Evolutionary conservation across 768 basidiomycete species (phyloP), one percentile per base, ranked within the genome.

Genomic region (Megacollybia marginata): DNA sequence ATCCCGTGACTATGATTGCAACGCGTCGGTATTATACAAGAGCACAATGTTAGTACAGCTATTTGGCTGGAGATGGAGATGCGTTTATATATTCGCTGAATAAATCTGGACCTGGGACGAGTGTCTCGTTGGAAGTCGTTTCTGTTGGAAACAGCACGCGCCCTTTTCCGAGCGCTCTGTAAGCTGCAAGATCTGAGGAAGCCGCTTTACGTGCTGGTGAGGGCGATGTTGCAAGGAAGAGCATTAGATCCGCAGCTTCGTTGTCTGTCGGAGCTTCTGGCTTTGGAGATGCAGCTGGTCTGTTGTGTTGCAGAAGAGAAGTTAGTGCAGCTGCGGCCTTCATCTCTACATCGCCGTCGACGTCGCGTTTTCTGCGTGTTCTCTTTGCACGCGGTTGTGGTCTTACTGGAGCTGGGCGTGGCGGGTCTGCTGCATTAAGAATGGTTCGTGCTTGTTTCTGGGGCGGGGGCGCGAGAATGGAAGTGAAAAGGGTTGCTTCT

Each of bases 231-330:
- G 90, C 89, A 46, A 92, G 76, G 66, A 79, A 88, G 18, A 92
- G 69, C 80, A 92, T 86, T 42, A 91, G 66, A 59, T 88, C 87
- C n/a, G 90, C 88, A 0, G 89, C 90, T 59, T 92, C 90, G 53
- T 80, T 83, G 62, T 88, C 87, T 32, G 82, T 80, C n/a, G 79
- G 76, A 6, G 69, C 79, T 15, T 83, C 81, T 4, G 80, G 74
- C 52, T 78, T 75, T 3, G 83, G 82, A 1, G 85, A 85, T 6
- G 80, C 77, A 16, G 74, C 65, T 55, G 88, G 85, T 31, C n/a
- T 13, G 43, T 83, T 86, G 52, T 83, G 77, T 51, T 85, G 70
- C 50, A 84, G 70, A 49, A 90, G 71, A 10, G 81, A 82, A 0
- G 88, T 89, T 55, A 91, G 69, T 9, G 88, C 86, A 23, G 83